A percentile compares a stretch with the other conserved stretches of the same genome.
Evolutionary conservation across 495 filamentous ascomycete species (phyloP).

Genomic region (Xylaria longipes): DNA sequence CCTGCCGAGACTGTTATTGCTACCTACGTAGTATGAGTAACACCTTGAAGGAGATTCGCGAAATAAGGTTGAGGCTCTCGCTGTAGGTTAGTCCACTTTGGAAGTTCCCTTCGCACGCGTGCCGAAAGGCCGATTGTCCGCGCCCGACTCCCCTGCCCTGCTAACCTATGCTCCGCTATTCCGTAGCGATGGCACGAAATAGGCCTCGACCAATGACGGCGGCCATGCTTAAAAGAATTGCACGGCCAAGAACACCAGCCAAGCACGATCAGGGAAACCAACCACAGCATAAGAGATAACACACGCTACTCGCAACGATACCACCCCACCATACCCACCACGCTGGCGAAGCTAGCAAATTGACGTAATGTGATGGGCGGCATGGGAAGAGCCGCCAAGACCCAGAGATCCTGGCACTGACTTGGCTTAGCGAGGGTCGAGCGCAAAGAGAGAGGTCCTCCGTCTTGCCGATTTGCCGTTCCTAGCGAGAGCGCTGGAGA

Average conservation of each 20-base stretch:
- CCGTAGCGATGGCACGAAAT: conserved; percentile 19
- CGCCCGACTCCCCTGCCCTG: not conserved
- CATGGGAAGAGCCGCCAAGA: conserved; percentile 18
- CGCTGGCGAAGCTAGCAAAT: conserved; percentile 17
- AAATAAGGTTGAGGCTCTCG: conserved; percentile 5
- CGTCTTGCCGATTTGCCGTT: conserved; percentile 27
- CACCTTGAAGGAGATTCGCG: not conserved
- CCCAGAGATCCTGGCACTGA: conserved; percentile 7
- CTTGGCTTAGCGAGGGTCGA: not conserved
- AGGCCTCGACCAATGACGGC: not conserved
- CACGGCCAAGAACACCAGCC: not conserved
- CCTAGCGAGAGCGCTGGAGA: conserved; percentile 27
- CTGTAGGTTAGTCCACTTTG: not conserved
- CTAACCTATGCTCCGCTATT: conserved; percentile 16
- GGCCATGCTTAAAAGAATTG: not conserved
- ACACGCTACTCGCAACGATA: not conserved
- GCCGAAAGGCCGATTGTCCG: conserved; percentile 12
- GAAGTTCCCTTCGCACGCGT: not conserved
- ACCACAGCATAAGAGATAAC: not conserved
- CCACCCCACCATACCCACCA: conserved; percentile 15
- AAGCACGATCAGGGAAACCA: not conserved
- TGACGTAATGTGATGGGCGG: conserved; percentile 25
- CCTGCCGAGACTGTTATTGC: not conserved
- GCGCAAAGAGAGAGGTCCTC: not conserved
- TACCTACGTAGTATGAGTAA: not conserved